Conservation (phyloP, 805 yeast genomes). For the Candida nitratophila region DNA sequence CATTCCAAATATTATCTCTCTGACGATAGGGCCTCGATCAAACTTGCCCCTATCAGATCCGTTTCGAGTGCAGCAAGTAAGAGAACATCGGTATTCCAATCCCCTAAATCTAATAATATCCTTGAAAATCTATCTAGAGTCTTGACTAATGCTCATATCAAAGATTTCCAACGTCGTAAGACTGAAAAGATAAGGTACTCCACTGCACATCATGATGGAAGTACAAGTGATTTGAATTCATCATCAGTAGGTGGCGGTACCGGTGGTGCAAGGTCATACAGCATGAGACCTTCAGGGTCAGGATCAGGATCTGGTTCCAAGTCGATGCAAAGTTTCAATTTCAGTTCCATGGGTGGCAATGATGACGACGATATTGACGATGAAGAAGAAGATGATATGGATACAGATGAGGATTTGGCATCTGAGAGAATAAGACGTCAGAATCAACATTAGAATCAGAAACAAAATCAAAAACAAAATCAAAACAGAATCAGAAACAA, state of each 20-base stretch:
- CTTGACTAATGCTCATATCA: slow-evolving; percentile 70
- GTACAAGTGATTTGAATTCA: background rate
- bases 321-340: background rate
- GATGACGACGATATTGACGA: slow-evolving; percentile 29
- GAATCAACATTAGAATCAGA: too few relatives aligned
- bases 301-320: background rate
- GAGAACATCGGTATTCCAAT: background rate
- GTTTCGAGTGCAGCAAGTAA: background rate
- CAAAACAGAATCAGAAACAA: too few relatives aligned
- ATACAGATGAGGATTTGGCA: slow-evolving; percentile 14
- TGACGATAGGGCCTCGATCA: background rate
- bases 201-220: slow-evolving; percentile 16
- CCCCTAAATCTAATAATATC: slow-evolving; percentile 4
- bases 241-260: background rate
- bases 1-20: background rate
- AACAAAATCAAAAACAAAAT: too few relatives aligned
- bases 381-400: slow-evolving; percentile 15
- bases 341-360: slow-evolving; percentile 1
- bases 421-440: slow-evolving; percentile 17
- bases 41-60: background rate
- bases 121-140: slow-evolving; percentile 43
- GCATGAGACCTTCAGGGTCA: background rate
- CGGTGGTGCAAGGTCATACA: background rate
- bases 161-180: slow-evolving; percentile 73
- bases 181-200: slow-evolving; percentile 19